Evolutionary conservation across 768 basidiomycete species (phyloP).

Genomic region (Mycena maculata): DNA sequence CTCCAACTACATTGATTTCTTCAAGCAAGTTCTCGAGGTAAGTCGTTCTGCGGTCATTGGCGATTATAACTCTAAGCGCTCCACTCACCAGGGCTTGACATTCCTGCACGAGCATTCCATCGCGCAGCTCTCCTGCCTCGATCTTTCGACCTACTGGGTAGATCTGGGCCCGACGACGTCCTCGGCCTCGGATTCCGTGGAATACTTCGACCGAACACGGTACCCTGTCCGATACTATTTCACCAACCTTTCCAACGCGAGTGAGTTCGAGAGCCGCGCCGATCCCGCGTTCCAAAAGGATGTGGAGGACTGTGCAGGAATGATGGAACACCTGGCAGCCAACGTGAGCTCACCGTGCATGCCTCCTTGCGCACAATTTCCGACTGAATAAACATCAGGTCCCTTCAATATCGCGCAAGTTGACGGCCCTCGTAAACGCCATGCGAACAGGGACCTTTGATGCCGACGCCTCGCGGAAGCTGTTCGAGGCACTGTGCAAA

Average conservation of each 20-base stretch:
- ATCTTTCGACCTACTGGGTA: constrained; percentile 54
- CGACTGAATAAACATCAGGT: constrained; percentile 42
- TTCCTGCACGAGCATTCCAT: constrained; percentile 62
- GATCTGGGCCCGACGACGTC: constrained; percentile 48
- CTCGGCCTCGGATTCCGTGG: constrained; percentile 29
- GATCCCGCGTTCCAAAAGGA: constrained; percentile 48
- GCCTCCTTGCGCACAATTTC: background rate
- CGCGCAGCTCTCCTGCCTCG: constrained; percentile 49
- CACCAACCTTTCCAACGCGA: constrained; percentile 44
- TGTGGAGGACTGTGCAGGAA: constrained; percentile 52
- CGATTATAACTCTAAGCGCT: background rate
- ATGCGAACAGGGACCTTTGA: constrained; percentile 60
- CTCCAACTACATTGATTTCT: constrained; percentile 62
- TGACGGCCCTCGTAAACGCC: constrained; percentile 58
- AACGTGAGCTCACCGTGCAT: constrained; percentile 40
- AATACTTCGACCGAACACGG: constrained; percentile 47
- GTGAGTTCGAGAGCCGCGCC: constrained; percentile 34
- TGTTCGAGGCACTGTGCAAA: constrained; percentile 62
- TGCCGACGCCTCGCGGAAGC: constrained; percentile 61
- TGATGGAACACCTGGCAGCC: constrained; percentile 52
- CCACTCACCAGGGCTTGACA: constrained; percentile 52
- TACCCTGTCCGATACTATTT: constrained; percentile 56
- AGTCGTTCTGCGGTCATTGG: background rate
- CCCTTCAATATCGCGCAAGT: constrained; percentile 52
- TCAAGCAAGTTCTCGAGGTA: constrained; percentile 63